Evolutionary conservation across 345 rosid species (phyloP), one percentile per base, ranked within the genome.

Genomic region (Lagerstroemia speciosa): DNA sequence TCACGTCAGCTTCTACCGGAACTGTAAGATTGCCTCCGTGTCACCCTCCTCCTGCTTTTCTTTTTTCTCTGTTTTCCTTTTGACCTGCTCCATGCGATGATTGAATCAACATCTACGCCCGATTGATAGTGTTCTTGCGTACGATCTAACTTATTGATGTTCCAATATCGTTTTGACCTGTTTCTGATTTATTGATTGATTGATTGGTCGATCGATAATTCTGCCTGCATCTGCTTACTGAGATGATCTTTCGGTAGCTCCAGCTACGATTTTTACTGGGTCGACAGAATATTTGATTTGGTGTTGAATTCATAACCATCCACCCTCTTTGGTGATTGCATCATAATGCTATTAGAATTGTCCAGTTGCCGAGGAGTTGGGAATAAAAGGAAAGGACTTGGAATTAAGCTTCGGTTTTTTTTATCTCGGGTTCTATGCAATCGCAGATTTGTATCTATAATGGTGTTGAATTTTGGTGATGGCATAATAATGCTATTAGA

Each of bases 1-100:
- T 57, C 83, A 82, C 71, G 83, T 79, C 73, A 68, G 70, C 34
- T 77, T 79, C 75, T 82, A 79, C 67, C 71, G 83, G 58, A 82
- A 82, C 76, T 79, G 83, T 82, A 77, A 75, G 82, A 24, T 61
- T 46, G 17, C 40, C 22, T 8, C 33, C 14, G 45, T 8, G 2
- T 64, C 24, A 27, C 15, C 38, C n/a, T 43, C 48, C 50, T 9
- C 32, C 20, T 40, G 12, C 29, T 10, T 22, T n/a, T 4, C 30
- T 15, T 41, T 41, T 15, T 41, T 41, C 45, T 6, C 11, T 3
- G 15, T 3, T 24, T n/a, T 53, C 12, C 53, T 2, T 41, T 8
- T 41, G 10, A 46, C 53, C 53, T 8, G 22, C 17, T 46, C n/a
- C 20, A 16, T 11, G n/a, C 20, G n/a, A 3, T 46, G n/a, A 46